Base-by-base conservation (phyloP, 164 flowering plant genomes). In the Tinospora cordifolia region DNA sequence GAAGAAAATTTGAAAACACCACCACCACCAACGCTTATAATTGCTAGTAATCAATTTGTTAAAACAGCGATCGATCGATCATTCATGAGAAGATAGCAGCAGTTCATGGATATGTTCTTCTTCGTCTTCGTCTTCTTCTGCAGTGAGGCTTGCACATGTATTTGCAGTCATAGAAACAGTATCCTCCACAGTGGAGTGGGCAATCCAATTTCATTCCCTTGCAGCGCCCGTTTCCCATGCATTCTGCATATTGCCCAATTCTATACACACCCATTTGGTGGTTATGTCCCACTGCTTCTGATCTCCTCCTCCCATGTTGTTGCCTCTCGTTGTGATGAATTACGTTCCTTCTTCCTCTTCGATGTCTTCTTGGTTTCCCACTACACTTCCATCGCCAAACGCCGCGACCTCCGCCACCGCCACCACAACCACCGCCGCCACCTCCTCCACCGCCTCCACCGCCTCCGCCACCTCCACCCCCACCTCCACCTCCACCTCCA, bases 171-270 rank as follows among this genome's bases (percentile, higher is more conserved):
- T 85, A 89, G 67, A 81, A 79, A 76, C 91, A 89, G 67, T 83
- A 81, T 0, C 91, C 91, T 36, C 87, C 86, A 59, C 94, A 89
- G 58, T 89, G 90, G 26, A 86, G 86, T 13, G 94, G 94, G 47
- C 91, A 87, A 27, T 86, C 90, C 71, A 89, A 65, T 67, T 83
- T 89, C 91, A 83, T 75, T n/a, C 90, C 86, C 59, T 44, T 73
- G 40, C 91, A 87, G 21, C 87, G 79, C 9, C 84, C 85, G 65
- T 65, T 77, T 0, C 11, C 81, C 87, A 77, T 84, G 83, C 94
- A 89, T 22, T 87, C 81, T 17, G 86, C 94, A 62, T 74, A 89
- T 74, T 86, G 88, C 9, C 91, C 88, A 60, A 83, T 11, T 72
- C 10, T 70, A 47, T 81, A 85, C 8, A 80, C 58, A n/a, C 70